These are phyloP conservation scores for Debaryomyces castellii DNA, from an alignment of 805 yeast genomes.

Conservation along the genomic window DNA sequence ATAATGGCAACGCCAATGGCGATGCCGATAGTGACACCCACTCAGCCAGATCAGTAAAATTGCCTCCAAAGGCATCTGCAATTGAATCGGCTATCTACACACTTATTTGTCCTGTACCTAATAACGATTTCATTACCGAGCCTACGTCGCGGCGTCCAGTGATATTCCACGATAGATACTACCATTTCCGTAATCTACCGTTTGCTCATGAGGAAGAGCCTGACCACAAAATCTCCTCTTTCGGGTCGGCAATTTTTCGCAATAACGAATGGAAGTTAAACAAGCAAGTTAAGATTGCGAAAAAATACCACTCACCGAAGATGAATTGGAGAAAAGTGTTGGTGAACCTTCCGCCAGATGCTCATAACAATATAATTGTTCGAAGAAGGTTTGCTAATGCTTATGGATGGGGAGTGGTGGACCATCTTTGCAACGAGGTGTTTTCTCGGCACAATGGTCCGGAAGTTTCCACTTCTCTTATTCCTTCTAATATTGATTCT, in stretches of 20 bases:
- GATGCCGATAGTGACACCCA: conserved; percentile 6
- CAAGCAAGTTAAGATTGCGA: conserved; percentile 42
- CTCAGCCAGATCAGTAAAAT: conserved; percentile 23
- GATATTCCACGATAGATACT: conserved; percentile 43
- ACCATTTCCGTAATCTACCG: conserved; percentile 31
- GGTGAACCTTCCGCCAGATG: conserved; percentile 45
- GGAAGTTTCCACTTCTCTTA: not conserved
- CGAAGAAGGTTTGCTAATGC: conserved; percentile 44
- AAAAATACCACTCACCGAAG: conserved; percentile 36
- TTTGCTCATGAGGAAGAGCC: conserved; percentile 13
- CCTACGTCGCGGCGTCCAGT: conserved; percentile 36
- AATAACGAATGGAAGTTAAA: conserved; percentile 34
- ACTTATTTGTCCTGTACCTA: conserved; percentile 40
- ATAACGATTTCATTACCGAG: conserved; percentile 26
- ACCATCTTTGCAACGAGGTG: conserved; percentile 34
- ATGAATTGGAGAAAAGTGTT: conserved; percentile 46
- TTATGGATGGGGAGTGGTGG: conserved; percentile 48
- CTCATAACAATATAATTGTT: conserved; percentile 46
- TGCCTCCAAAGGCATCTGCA: conserved; percentile 47
- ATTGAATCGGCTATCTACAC: conserved; percentile 43
- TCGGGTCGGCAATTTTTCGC: conserved; percentile 18
- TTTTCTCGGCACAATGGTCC: conserved; percentile 11
- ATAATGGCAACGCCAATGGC: conserved; percentile 1
- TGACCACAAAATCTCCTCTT: conserved; percentile 5
- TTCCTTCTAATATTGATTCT: not conserved